These are phyloP conservation scores for Diversispora eburnea DNA, from an alignment of 192 early-diverging fungal species.

Conservation along the genomic window DNA sequence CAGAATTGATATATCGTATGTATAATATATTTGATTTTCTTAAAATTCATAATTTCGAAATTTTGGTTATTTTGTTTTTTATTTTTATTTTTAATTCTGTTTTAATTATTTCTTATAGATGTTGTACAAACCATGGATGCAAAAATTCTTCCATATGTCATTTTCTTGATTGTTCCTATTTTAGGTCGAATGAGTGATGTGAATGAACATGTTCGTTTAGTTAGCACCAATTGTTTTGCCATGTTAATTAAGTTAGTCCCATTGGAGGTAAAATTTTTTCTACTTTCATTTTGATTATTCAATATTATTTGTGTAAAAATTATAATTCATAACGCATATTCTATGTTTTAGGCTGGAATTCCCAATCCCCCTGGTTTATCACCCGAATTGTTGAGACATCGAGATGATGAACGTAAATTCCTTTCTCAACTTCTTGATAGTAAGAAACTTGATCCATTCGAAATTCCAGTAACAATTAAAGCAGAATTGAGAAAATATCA, in stretches of 20 bases:
- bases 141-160: slow-evolving; percentile 90
- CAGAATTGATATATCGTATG: slow-evolving; percentile 57
- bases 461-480: slow-evolving; percentile 85
- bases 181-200: slow-evolving; percentile 96
- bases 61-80: no score
- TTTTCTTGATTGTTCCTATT: slow-evolving; percentile 95
- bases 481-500: slow-evolving; percentile 95
- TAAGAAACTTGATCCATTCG: slow-evolving; percentile 80
- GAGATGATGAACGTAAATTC: slow-evolving; percentile 89
- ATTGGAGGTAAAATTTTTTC: slow-evolving; percentile 57
- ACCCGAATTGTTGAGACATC: slow-evolving; percentile 68
- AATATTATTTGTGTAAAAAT: neutral
- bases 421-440: slow-evolving; percentile 90
- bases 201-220: slow-evolving; percentile 83
- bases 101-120: slow-evolving; percentile 41
- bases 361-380: slow-evolving; percentile 90
- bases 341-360: slow-evolving; percentile 59
- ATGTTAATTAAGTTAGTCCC: slow-evolving; percentile 93
- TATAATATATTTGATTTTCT: neutral
- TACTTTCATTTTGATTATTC: no score
- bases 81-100: no score
- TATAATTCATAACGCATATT: neutral
- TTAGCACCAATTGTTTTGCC: slow-evolving; percentile 93
- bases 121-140: slow-evolving; percentile 75
- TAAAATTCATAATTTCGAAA: no score